Base-by-base conservation (phyloP, 2,329 filamentous ascomycete genomes). In the Diaporthe eres region DNA sequence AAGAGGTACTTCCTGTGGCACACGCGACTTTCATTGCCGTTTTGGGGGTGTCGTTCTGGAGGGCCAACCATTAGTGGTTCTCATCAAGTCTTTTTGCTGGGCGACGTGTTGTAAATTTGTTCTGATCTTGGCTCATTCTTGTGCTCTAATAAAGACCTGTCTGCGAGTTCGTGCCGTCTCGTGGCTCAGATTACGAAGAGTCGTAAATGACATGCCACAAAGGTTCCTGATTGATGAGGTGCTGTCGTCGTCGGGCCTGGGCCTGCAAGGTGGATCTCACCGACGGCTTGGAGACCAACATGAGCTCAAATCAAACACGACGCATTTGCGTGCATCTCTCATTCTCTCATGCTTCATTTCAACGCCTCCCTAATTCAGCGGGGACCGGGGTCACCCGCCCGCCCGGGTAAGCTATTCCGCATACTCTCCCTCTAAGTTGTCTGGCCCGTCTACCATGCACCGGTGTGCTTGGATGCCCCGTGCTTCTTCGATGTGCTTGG, bases 281-380 rank as follows among this genome's bases (percentile, higher is more conserved):
- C 58, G 70, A 34, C 58, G 57, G 53, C 49, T 63, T 28, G 49
- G 37, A 31, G 61, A 34, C 71, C 47, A 63, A 73, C 58, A 19
- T 65, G 58, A 37, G 58, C 17, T 57, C 71, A 73, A 73, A 73
- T 65, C 71, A 65, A 65, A 73, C 71, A 73, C 60, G 58, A 65
- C 71, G 58, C 49, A 65, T 65, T 37, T 73, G 42, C 42, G 58
- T 73, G 47, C 71, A 47, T 65, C 47, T 65, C 25, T 65, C 19
- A 9, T 17, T 15, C 31, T 47, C 71, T 73, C 58, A 65, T 73
- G 47, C 51, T 55, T 71, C 53, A 70, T 70, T 55, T 70, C 65
- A 70, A 65, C 39, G 51, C 71, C 55, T 44, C 58, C 71, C 71
- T 53, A 44, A 53, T 73, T 37, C 58, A 73, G 58, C 71, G 58